Percentiles rank a stretch among this genome's conserved stretches.
Conservation (phyloP, 2,329 filamentous ascomycete genomes). For the Fusarium graminum region DNA sequence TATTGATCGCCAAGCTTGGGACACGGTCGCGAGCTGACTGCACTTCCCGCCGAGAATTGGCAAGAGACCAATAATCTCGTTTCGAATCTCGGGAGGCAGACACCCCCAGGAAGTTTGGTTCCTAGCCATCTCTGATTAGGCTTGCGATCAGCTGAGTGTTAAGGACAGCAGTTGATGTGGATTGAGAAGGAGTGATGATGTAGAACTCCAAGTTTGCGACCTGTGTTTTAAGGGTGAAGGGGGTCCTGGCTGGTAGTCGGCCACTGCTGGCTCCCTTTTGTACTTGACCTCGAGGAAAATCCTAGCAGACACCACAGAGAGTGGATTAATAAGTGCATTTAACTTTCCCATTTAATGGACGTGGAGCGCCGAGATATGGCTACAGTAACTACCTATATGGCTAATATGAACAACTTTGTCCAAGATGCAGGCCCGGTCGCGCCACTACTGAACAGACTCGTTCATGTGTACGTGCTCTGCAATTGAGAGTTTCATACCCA, state of each 20-base stretch:
- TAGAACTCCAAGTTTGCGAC: background rate
- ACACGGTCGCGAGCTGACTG: conserved; percentile 40
- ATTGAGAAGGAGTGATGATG: conserved; percentile 2
- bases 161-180: conserved; percentile 4
- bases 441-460: too few species aligned
- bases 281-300: background rate
- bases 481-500: too few species aligned
- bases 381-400: too few species aligned
- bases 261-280: background rate
- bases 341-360: background rate
- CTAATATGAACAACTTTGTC: too few species aligned
- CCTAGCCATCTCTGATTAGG: conserved; percentile 36
- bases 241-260: background rate
- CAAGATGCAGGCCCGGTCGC: too few species aligned
- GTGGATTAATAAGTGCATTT: background rate
- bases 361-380: background rate
- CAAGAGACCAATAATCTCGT: conserved; percentile 35
- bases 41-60: conserved; percentile 34
- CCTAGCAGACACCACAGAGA: background rate
- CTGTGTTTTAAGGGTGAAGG: background rate
- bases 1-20: conserved; percentile 44
- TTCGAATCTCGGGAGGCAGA: conserved; percentile 37
- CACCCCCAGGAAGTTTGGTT: conserved; percentile 23
- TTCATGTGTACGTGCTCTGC: too few species aligned
- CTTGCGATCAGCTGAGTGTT: conserved; percentile 26